These are phyloP conservation scores for Eragrostis nindensis DNA, from an alignment of 176 grass and related monocot species.

Conservation along the genomic window DNA sequence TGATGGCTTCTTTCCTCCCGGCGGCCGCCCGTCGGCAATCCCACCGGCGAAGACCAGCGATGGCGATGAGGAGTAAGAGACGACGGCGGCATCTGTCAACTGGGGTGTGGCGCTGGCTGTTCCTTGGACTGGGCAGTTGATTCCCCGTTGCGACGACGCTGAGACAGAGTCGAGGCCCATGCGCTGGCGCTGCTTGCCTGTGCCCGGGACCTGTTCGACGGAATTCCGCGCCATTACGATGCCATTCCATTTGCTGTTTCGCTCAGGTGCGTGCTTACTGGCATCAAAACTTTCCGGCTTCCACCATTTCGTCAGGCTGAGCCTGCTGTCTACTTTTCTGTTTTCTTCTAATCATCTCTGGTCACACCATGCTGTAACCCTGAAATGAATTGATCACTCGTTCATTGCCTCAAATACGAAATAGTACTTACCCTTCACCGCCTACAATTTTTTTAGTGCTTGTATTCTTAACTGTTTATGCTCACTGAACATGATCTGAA, in stretches of 20 bases:
- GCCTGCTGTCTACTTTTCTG: neutral
- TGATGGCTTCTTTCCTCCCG: no score
- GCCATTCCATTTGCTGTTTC: neutral
- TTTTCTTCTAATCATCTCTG: neutral
- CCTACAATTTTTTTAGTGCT: neutral
- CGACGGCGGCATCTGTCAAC: no score
- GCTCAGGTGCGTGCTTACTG: neutral
- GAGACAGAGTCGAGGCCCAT: no score
- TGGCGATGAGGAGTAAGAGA: no score
- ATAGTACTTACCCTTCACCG: neutral
- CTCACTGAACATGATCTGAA: neutral
- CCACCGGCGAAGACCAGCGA: no score
- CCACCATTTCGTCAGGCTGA: neutral
- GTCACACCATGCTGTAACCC: neutral
- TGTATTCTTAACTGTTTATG: neutral
- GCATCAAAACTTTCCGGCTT: neutral
- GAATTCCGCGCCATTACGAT: neutral
- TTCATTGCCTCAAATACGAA: neutral
- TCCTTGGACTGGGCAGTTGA: no score
- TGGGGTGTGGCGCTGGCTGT: no score
- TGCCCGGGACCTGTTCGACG: neutral
- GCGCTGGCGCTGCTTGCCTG: no score
- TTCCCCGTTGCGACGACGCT: no score
- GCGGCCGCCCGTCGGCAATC: no score
- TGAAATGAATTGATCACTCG: neutral